phyloP scores from a whole-genome alignment of 192 early-diverging fungal genomes.

The Backusella macrospora region DNA sequence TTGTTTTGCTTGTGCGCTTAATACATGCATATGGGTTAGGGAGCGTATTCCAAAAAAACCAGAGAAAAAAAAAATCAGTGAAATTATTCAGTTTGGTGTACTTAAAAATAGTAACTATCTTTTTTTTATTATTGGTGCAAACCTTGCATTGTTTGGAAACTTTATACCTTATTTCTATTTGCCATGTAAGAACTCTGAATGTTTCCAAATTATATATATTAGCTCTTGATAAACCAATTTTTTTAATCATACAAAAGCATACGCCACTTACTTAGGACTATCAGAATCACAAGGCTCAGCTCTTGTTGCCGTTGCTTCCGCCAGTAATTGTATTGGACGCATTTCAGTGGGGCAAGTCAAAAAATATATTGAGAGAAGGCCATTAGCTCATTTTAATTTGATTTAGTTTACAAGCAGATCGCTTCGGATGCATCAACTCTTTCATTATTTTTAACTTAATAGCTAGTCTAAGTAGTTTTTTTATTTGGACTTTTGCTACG shows the following conservation, averaged over 20 bases:
- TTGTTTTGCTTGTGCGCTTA: constrained; percentile 7
- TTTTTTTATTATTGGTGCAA: constrained; percentile 27
- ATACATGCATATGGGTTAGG: constrained; percentile 10
- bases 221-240: not conserved
- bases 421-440: constrained; percentile 34
- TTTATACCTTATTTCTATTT: constrained; percentile 39
- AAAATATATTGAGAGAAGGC: not conserved
- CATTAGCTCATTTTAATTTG: not conserved
- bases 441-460: constrained; percentile 32
- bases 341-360: constrained; percentile 16
- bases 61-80: constrained; percentile 10
- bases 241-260: constrained; percentile 1
- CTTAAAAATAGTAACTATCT: constrained; percentile 28
- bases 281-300: constrained; percentile 28
- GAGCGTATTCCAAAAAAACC: constrained; percentile 17
- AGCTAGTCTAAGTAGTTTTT: constrained; percentile 23
- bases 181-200: constrained; percentile 10
- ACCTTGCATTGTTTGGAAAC: constrained; percentile 26
- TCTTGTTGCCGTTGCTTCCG: constrained; percentile 23
- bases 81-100: constrained; percentile 27
- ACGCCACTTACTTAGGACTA: constrained; percentile 32
- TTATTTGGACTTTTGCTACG: constrained; percentile 43
- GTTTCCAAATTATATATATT: not conserved
- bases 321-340: constrained; percentile 33
- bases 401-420: constrained; percentile 28